A percentile compares a stretch with the other conserved stretches of the same genome.
These are phyloP conservation scores for Fragaria nilgerrensis DNA, from an alignment of 306 rosid genomes.

Conservation along the genomic window DNA sequence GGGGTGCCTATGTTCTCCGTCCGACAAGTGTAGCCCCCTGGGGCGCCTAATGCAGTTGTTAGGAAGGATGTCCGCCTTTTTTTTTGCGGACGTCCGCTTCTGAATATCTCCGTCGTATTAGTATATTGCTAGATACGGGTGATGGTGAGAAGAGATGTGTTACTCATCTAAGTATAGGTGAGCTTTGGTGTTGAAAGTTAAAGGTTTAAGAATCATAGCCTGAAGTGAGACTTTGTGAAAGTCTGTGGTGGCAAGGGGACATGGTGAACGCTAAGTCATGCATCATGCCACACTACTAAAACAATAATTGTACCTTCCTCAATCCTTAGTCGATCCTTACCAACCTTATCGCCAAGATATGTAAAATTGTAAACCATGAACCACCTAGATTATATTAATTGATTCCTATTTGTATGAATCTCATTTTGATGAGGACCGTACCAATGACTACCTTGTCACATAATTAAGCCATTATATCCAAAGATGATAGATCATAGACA, in stretches of 20 bases:
- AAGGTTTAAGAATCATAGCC: background rate
- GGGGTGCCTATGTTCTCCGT: background rate
- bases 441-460: background rate
- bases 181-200: background rate
- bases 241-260: background rate
- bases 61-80: too few relatives aligned
- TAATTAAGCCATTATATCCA: background rate
- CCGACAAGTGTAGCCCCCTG: background rate
- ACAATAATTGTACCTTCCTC: constrained; percentile 13
- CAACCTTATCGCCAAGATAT: background rate
- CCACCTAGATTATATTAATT: background rate
- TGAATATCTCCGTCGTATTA: too few relatives aligned
- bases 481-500: background rate
- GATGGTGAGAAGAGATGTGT: too few relatives aligned
- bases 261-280: background rate
- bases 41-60: background rate
- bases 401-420: background rate
- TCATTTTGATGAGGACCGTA: background rate
- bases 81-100: too few relatives aligned
- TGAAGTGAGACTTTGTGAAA: background rate
- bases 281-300: background rate
- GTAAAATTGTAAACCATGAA: background rate
- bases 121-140: too few relatives aligned
- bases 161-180: too few relatives aligned
- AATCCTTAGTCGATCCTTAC: background rate